Percentiles rank a stretch among this genome's conserved stretches.
These are phyloP conservation scores for Yarrowia sp. DNA, from an alignment of 805 yeast species.

Conservation along the genomic window DNA sequence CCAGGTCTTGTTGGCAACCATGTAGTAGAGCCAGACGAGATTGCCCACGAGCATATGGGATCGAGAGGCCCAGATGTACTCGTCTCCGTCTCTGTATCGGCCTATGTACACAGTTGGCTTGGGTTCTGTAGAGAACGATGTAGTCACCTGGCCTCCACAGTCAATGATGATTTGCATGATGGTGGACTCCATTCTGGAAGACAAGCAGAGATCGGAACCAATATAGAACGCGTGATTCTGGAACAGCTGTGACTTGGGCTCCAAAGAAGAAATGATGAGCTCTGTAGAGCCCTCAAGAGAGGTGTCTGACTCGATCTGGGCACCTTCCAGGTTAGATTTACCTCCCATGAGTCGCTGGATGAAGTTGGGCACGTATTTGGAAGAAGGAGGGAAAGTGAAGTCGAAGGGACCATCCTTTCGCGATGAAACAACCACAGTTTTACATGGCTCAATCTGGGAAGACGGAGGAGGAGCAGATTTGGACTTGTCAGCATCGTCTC, in stretches of 20 bases:
- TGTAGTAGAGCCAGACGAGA: constrained; percentile 75
- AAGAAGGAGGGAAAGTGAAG: constrained; percentile 32
- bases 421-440: constrained; percentile 13
- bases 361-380: constrained; percentile 31
- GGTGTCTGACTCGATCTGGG: constrained; percentile 25
- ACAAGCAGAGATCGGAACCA: constrained; percentile 62
- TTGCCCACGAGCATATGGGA: constrained; percentile 63
- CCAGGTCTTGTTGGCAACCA: constrained; percentile 64
- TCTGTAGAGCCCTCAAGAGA: constrained; percentile 31
- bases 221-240: constrained; percentile 58
- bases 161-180: constrained; percentile 56
- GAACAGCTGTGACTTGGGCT: constrained; percentile 47
- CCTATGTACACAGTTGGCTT: constrained; percentile 65
- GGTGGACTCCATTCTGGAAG: constrained; percentile 53
- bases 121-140: constrained; percentile 42
- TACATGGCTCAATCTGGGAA: constrained; percentile 22
- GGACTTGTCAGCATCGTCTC: not conserved
- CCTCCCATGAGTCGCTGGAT: constrained; percentile 22
- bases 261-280: constrained; percentile 37
- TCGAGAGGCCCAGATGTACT: constrained; percentile 57
- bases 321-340: constrained; percentile 22
- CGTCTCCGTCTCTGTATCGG: constrained; percentile 63
- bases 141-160: constrained; percentile 61
- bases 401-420: constrained; percentile 26
- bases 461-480: constrained; percentile 12